Evolutionary conservation across 2,329 filamentous ascomycete genomes (phyloP), one percentile per base, ranked within the genome.

Genomic region (Aureobasidium sp.): DNA sequence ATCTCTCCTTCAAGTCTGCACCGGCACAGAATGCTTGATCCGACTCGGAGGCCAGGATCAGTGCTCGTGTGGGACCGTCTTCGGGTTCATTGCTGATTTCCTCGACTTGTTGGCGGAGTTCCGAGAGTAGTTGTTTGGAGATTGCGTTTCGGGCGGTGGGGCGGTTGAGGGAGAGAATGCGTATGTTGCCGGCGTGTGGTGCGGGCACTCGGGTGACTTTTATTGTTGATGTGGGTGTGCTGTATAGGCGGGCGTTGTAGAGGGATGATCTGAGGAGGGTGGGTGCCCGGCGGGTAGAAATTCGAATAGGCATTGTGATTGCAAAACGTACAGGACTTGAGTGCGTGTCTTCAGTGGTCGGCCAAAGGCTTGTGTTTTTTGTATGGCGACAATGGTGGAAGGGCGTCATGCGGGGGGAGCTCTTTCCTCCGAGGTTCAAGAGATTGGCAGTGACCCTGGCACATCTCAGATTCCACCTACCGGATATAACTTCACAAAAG

Each of bases 21-120:
- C 94, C 94, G 0, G 94, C 91, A 75, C 94, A 99, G 75, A 99
- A 99, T 69, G 87, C 88, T 27, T 84, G 81, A 68, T 97, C 90
- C n/a, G 90, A 83, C 44, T 90, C 90, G 70, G 90, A 95, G 12
- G 90, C 89, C 17, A 99, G 69, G 44, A 99, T 84, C 67, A 99
- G 74, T 2, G 90, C 93, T 66, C 94, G 80, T 17, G 92, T 97
- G 36, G 79, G 75, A 3, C 83, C 83, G 27, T 75, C 75, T 5
- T 79, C 80, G 4, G 77, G 77, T 69, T 87, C 83, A 9, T 76
- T 78, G 62, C 88, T 84, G 49, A 97, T 82, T 64, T 83, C 82
- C 68, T 90, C 83, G 62, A 97, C 81, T 70, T 96, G 84, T 45
- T 83, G 80, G 56, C 84, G 83, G 62, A 99, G 81, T 52, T 87